Conservation (phyloP, 257 asterid species). For the Eustoma russellianum region DNA sequence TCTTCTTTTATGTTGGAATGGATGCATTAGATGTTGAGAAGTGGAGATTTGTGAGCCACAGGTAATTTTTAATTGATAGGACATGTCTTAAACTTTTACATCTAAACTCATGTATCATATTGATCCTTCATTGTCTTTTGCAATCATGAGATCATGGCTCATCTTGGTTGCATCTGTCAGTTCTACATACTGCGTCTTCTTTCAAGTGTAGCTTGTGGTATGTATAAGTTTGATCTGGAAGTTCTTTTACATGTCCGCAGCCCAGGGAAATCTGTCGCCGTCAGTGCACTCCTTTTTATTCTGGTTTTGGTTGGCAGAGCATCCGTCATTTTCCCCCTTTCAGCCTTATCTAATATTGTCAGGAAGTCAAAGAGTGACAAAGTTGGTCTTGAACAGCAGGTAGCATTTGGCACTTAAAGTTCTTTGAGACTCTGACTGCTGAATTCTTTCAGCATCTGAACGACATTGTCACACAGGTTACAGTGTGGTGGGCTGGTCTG, state of each 20-base stretch:
- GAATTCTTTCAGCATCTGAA: neutral
- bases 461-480: slow-evolving; percentile 26
- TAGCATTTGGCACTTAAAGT: slow-evolving; percentile 9
- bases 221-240: neutral
- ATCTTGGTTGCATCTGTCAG: neutral
- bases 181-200: neutral
- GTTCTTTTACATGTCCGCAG: slow-evolving; percentile 23
- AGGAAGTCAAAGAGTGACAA: slow-evolving; percentile 24
- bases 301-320: slow-evolving; percentile 72
- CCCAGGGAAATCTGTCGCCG: slow-evolving; percentile 52
- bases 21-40: slow-evolving; percentile 79
- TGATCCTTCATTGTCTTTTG: neutral
- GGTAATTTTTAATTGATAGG: slow-evolving; percentile 19
- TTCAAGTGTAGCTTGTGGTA: neutral
- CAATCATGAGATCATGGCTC: neutral
- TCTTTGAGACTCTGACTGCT: neutral
- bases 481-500: slow-evolving; percentile 83
- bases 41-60: slow-evolving; percentile 46
- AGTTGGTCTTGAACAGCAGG: slow-evolving; percentile 52
- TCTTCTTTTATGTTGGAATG: slow-evolving; percentile 88
- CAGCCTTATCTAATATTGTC: slow-evolving; percentile 34
- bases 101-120: neutral
- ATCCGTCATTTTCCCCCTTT: slow-evolving; percentile 50
- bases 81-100: neutral
- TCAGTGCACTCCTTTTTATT: slow-evolving; percentile 43